Evolutionary conservation across 768 basidiomycete species (phyloP), one percentile per base, ranked within the genome.

Genomic region (Suillus variegatus): DNA sequence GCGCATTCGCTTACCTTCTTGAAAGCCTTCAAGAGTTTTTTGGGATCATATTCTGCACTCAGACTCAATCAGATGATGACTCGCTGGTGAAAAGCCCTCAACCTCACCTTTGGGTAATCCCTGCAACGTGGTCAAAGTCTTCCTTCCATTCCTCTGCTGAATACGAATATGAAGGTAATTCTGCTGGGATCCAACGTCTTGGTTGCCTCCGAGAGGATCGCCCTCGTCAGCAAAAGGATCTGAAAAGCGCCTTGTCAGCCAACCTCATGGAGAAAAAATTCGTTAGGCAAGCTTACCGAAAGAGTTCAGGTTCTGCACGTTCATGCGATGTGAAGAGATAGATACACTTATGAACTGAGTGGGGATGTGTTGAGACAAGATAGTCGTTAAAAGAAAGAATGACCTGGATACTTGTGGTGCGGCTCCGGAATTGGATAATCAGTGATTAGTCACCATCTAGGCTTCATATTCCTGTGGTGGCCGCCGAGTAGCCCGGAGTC

Each of bases 81-180:
- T 67, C 64, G 51, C 68, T 47, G 66, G 67, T n/a, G 14, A 46
- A 47, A 46, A 56, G 58, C 36, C 64, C 22, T 60, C 49, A 66
- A 62, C 80, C 88, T 69, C 69, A 93, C 93, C 88, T 80, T 92
- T 94, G 63, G 94, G 93, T 70, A 99, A 79, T 67, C 97, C 97
- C 80, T 99, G 96, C 71, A 99, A 84, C 65, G 96, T 99, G 49
- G 97, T 99, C 83, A 98, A 80, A 67, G 95, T 97, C 86, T 99
- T 99, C 75, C 97, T 87, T 68, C 97, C 97, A 87, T 99, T 99
- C 75, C 97, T 88, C 81, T 99, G 97, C 80, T 99, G 97, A 74
- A 99, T 93, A 83, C 97, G 94, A 76, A 97, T 93, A 78, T 96
- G 94, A 77, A 96, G 92, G 78, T 94, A 90, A 77, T 93, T 88